Evolutionary conservation across 176 grass and related monocot genomes (phyloP).

Genomic region (Pontederia paniculata): DNA sequence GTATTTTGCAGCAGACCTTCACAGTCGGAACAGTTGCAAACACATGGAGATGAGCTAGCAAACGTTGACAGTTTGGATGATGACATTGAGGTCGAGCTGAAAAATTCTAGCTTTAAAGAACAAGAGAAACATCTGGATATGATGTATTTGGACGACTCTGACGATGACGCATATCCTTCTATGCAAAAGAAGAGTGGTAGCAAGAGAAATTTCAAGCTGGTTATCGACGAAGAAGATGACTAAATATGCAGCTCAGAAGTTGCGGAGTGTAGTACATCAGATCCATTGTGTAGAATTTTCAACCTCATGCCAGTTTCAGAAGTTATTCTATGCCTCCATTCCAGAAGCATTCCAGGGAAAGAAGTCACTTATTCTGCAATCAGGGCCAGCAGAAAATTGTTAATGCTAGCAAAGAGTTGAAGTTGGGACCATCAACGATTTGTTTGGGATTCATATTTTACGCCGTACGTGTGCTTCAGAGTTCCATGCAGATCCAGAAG

Average conservation of each 20-base stretch:
- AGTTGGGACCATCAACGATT: too few species aligned
- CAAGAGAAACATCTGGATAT: conserved; percentile 4
- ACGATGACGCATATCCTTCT: conserved; percentile 3
- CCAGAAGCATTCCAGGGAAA: too few species aligned
- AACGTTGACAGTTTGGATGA: conserved; percentile 40
- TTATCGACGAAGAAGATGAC: conserved; percentile 53
- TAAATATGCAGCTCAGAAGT: too few species aligned
- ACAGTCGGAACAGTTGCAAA: conserved; percentile 7
- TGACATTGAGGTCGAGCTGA: conserved; percentile 27
- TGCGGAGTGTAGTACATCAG: too few species aligned
- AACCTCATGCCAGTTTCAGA: too few species aligned
- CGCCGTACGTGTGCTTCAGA: too few species aligned
- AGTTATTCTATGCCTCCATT: too few species aligned
- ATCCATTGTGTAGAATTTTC: neutral
- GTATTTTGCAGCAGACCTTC: neutral
- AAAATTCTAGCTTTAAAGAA: conserved; percentile 15
- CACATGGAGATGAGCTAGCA: conserved; percentile 20
- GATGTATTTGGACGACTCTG: conserved; percentile 28
- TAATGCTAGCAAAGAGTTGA: too few species aligned
- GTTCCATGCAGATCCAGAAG: too few species aligned
- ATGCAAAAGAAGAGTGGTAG: conserved; percentile 21
- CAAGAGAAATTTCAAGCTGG: conserved; percentile 55
- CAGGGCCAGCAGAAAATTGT: too few species aligned
- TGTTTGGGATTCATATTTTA: too few species aligned
- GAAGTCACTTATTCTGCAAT: too few species aligned